Base-by-base conservation (phyloP, 192 early-diverging fungal species). In the Ambispora gerdemannii region DNA sequence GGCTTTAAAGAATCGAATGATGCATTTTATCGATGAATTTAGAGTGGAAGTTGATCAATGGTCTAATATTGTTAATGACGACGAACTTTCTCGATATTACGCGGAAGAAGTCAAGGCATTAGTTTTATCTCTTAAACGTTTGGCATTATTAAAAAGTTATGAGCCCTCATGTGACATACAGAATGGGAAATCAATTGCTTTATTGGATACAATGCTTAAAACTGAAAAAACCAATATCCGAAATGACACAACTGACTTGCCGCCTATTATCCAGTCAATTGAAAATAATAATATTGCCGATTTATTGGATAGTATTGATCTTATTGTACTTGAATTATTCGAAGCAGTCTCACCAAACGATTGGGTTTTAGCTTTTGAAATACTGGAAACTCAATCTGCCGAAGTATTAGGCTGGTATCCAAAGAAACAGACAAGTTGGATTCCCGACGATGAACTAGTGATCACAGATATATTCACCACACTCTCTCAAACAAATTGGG, bases 391-490 rank as follows among this genome's bases (percentile, higher is more conserved):
- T 7, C 83, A 84, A 52, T 81, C 81, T 0, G 58, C 68, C 20
- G 81, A 84, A 55, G 49, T 76, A 0, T 67, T 81, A 35, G 76
- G 79, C 1, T 84, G 83, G 83, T 80, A 72, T 51, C 74, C 73
- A 10, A 77, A 63, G 71, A 80, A 70, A 50, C 47, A 11, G n/a
- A 27, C 31, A 11, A n/a, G n/a, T n/a, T 56, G 11, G 10, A 27
- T 71, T 13, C 32, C 78, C 0, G 86, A 88, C 15, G 89, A 92
- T 6, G 84, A 89, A 30, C 71, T 87, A 6, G 52, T 86, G 8
- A 80, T 92, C 7, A 83, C 86, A 0, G 87, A 86, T 61, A 87
- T 90, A 31, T 88, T 88, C 63, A 83, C 81, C 38, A 83, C 84
- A 0, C 77, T 92, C 1, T 82, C 89, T 50, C 53, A 75, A 0